These are phyloP conservation scores for Pilasporangium apinafurcum DNA, from an alignment of 352 stramenopile species.

Conservation along the genomic window DNA sequence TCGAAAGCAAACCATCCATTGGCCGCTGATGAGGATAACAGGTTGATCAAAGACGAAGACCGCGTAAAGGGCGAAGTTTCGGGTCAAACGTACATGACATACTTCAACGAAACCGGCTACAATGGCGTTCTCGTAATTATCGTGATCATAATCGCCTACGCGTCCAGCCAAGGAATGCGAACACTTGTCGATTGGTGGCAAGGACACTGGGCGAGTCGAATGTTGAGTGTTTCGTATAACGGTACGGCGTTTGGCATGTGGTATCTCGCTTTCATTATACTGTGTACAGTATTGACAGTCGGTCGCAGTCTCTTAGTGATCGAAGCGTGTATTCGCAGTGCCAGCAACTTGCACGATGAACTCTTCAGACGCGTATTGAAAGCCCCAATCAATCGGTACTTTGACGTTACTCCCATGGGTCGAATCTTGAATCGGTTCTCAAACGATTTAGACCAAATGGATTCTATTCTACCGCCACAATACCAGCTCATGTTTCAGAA, in stretches of 20 bases:
- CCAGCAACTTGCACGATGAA: conserved; percentile 19
- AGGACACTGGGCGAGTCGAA: conserved; percentile 23
- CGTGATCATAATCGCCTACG: too few relatives aligned
- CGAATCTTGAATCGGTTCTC: conserved; percentile 46
- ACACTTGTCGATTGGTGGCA: conserved; percentile 27
- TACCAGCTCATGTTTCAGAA: conserved; percentile 21
- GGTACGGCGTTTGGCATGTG: conserved; percentile 16
- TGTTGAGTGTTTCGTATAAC: conserved; percentile 28
- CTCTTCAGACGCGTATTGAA: conserved; percentile 28
- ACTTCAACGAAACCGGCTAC: conserved; percentile 26
- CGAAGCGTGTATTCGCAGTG: conserved; percentile 20
- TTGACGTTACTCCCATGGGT: conserved; percentile 44
- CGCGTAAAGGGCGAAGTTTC: conserved; percentile 18
- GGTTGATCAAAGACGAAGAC: conserved; percentile 18
- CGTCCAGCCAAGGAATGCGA: conserved; percentile 9
- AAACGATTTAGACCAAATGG: conserved; percentile 41
- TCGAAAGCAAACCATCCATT: neutral
- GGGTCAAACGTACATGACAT: conserved; percentile 17
- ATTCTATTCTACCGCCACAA: conserved; percentile 26
- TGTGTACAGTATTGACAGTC: conserved; percentile 14
- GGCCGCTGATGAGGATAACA: neutral
- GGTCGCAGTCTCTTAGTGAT: conserved; percentile 16
- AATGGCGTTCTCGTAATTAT: conserved; percentile 15
- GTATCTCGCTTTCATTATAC: conserved; percentile 25
- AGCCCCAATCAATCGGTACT: conserved; percentile 40